These are phyloP conservation scores for Teunomyces cretensis DNA, from an alignment of 805 yeast species.

Conservation along the genomic window DNA sequence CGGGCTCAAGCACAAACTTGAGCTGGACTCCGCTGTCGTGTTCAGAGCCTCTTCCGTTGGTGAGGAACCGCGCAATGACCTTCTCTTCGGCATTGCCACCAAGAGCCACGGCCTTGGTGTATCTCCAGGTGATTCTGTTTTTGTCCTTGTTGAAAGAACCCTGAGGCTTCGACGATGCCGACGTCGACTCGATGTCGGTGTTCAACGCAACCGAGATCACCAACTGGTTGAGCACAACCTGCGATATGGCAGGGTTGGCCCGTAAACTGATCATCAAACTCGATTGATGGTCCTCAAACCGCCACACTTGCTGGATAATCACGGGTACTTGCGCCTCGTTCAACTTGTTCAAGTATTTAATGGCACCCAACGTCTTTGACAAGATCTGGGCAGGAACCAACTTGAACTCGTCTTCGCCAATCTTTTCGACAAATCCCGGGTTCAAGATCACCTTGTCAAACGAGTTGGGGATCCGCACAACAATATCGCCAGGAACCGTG, in stretches of 20 bases:
- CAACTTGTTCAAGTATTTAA: constrained; percentile 65
- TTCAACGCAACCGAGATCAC: constrained; percentile 58
- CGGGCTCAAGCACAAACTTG: constrained; percentile 56
- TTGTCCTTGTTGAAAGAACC: constrained; percentile 88
- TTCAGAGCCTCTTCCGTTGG: constrained; percentile 71
- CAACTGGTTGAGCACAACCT: constrained; percentile 54
- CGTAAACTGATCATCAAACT: constrained; percentile 75
- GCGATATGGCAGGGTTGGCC: constrained; percentile 48
- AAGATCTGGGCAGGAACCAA: constrained; percentile 51
- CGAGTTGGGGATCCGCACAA: constrained; percentile 44
- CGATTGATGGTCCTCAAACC: constrained; percentile 80
- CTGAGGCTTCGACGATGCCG: constrained; percentile 87
- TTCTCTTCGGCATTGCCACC: constrained; percentile 54
- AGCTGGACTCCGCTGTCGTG: constrained; percentile 71
- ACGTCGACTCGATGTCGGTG: constrained; percentile 58
- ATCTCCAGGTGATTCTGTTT: constrained; percentile 85
- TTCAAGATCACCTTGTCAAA: constrained; percentile 50
- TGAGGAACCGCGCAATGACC: constrained; percentile 82
- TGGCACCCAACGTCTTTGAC: constrained; percentile 72
- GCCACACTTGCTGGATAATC: constrained; percentile 80
- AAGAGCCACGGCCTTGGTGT: constrained; percentile 41
- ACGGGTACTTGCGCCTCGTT: constrained; percentile 57
- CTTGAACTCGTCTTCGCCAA: constrained; percentile 34
- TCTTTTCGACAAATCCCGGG: constrained; percentile 33
- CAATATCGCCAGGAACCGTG: constrained; percentile 22